phyloP scores from a whole-genome alignment of 2,329 filamentous ascomycete genomes.

The Colletotrichum sp. region DNA sequence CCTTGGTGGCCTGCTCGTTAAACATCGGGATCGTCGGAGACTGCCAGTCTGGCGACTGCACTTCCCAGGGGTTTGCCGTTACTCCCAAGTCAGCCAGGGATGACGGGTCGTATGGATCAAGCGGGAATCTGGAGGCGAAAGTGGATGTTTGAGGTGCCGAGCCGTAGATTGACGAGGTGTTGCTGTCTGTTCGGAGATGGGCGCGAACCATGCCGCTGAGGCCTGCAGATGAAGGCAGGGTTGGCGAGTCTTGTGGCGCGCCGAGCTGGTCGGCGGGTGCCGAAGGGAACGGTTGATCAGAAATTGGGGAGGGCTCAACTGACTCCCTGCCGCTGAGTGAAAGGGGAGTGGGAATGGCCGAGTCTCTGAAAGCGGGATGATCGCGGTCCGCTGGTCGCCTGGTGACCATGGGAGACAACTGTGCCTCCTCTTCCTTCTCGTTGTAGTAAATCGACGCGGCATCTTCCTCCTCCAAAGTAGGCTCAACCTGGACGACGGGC shows the following conservation, averaged over 20 bases:
- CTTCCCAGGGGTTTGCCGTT: conserved; percentile 51
- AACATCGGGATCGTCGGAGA: conserved; percentile 19
- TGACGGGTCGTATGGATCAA: conserved; percentile 33
- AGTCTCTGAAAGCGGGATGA: conserved; percentile 59
- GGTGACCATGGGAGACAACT: conserved; percentile 41
- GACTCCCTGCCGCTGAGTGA: conserved; percentile 33
- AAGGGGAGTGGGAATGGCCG: conserved; percentile 49
- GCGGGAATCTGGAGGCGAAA: conserved; percentile 43
- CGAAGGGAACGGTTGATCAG: conserved; percentile 25
- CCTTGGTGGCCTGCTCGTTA: neutral
- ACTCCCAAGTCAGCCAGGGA: conserved; percentile 35
- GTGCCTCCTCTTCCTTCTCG: conserved; percentile 42
- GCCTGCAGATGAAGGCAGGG: conserved; percentile 72
- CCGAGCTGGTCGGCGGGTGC: conserved; percentile 24
- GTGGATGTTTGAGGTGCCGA: conserved; percentile 42
- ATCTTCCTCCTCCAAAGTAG: conserved; percentile 36
- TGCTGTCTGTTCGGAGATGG: conserved; percentile 83
- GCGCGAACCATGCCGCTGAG: conserved; percentile 83
- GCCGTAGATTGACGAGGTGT: conserved; percentile 79
- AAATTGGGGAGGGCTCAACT: conserved; percentile 32
- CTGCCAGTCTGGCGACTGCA: conserved; percentile 25
- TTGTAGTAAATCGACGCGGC: conserved; percentile 46
- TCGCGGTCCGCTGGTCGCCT: conserved; percentile 57
- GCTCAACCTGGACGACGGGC: conserved; percentile 31
- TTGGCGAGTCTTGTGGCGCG: conserved; percentile 73